Base-by-base conservation (phyloP, 1,139 yeast species). In the Suzukiozyma palmioleophila region DNA sequence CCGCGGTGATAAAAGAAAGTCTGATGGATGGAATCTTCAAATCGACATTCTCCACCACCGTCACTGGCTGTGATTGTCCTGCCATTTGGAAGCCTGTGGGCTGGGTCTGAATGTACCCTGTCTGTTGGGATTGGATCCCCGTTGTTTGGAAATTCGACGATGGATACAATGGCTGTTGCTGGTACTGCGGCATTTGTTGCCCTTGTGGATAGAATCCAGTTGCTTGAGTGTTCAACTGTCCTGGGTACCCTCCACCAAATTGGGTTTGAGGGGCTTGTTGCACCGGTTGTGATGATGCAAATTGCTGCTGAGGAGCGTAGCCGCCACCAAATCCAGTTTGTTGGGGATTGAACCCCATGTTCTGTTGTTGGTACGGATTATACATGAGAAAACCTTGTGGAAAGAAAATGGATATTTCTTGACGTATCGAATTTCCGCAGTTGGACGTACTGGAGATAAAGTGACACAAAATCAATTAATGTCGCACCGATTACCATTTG, bases 1-100 rank as follows among this genome's bases (percentile, higher is more conserved):
- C 79, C 14, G 85, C 82, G 3, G 95, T 81, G 48, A 92, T 78
- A 55, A 92, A 92, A 9, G 96, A 82, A 41, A 92, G 71, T 48
- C 97, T 74, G 44, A 83, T 81, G 43, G 63, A 62, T 16, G 88
- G 89, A 45, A 81, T 78, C 51, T 77, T 79, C 49, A 70, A 54
- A 26, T 62, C 70, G 35, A 52, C 57, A 44, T 68, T 67, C 43
- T 66, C 70, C 21, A 53, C 41, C 24, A 60, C 66, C 3, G 58
- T 54, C 9, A 60, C 52, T 3, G 57, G 58, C 4, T 60, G 52
- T 10, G 53, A 44, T 24, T 47, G 50, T 37, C 47, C 51, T 7
- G 49, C 49, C 21, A 12, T 16, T n/a, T 44, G 49, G 42, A 66
- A 65, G 12, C 71, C 71, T 1, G 71, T 64, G n/a, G 63, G 62